Conservation (phyloP, 2,329 filamentous ascomycete species). For the Aspergillus persii region DNA sequence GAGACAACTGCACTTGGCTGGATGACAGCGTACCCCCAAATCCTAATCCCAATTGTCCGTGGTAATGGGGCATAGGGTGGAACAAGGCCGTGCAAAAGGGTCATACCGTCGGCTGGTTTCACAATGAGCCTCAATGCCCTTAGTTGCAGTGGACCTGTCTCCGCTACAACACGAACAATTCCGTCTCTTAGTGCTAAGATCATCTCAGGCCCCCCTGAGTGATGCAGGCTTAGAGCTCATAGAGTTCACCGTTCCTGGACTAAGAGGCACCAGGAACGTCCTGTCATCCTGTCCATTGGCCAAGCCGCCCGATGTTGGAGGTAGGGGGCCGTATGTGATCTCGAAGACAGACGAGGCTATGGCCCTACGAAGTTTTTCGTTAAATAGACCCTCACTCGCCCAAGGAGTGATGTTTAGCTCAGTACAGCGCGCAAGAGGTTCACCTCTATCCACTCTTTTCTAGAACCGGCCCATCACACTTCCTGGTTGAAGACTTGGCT, state of each 20-base stretch:
- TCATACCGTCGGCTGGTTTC: not conserved
- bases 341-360: not conserved
- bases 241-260: not conserved
- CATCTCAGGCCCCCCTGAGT: not conserved
- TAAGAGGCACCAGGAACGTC: not conserved
- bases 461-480: not conserved
- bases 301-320: not conserved
- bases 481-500: not conserved
- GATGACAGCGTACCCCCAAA: not conserved
- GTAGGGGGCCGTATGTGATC: not conserved
- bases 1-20: not conserved
- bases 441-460: not conserved
- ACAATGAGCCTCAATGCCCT: not conserved
- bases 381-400: not conserved
- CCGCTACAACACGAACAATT: slow-evolving; percentile 2
- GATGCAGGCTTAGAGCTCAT: not conserved
- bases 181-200: not conserved
- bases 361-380: not conserved
- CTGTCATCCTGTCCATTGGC: not conserved
- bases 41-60: not conserved
- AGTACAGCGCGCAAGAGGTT: not conserved
- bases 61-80: not conserved
- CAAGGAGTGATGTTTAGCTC: not conserved
- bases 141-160: not conserved
- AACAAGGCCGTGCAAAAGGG: not conserved